Percentiles rank a stretch among this genome's conserved stretches.
Conservation (phyloP, 2,329 filamentous ascomycete species). For the Stagonosporopsis chrysanthemi region DNA sequence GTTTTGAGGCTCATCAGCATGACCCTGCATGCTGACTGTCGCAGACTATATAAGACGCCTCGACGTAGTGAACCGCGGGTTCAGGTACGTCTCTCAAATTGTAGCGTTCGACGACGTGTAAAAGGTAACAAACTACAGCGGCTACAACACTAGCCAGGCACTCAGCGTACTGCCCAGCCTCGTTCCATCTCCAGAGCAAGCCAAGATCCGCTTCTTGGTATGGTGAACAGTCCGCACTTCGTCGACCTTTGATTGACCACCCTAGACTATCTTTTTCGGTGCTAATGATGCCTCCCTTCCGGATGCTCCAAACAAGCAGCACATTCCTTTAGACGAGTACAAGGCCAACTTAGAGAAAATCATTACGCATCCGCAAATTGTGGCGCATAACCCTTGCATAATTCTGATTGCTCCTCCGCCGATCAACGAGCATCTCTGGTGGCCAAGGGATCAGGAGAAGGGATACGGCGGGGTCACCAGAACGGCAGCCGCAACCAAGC, state of each 20-base stretch:
- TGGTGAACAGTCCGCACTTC: not conserved
- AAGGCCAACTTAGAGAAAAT: conserved; percentile 75
- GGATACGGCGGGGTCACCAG: conserved; percentile 51
- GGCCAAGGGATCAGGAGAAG: conserved; percentile 55
- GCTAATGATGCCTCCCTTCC: conserved; percentile 86
- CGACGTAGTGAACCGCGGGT: conserved; percentile 88
- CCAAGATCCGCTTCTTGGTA: conserved; percentile 73
- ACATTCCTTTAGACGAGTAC: conserved; percentile 79
- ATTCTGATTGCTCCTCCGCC: conserved; percentile 85
- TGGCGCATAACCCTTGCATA: conserved; percentile 74
- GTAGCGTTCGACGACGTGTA: no score
- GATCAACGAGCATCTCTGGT: conserved; percentile 75
- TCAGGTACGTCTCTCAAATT: conserved; percentile 59
- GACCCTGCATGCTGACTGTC: conserved; percentile 15
- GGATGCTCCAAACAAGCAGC: conserved; percentile 69
- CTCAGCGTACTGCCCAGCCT: conserved; percentile 73
- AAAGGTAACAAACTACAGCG: conserved; percentile 54
- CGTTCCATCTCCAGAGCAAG: conserved; percentile 70
- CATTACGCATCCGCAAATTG: conserved; percentile 73
- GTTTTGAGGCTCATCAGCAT: conserved; percentile 6
- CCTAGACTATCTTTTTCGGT: conserved; percentile 79
- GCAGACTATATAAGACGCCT: conserved; percentile 77
- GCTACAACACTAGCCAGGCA: conserved; percentile 82
- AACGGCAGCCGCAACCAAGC: conserved; percentile 68
- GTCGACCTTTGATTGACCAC: conserved; percentile 16